A percentile compares a stretch with the other conserved stretches of the same genome.
Conservation (phyloP, 805 yeast species). For the Candida multigemmis region DNA sequence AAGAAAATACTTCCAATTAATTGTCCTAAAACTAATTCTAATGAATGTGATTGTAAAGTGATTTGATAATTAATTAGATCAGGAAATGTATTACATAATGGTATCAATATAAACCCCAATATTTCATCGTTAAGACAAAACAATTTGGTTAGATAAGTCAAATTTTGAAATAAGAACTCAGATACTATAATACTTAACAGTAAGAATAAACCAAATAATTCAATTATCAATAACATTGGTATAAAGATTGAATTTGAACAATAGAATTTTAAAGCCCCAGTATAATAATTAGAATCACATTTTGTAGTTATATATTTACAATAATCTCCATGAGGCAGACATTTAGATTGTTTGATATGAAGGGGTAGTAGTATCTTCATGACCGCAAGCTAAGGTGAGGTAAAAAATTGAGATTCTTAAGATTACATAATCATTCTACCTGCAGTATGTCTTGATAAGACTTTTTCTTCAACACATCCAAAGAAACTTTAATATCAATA, state of each 20-base stretch:
- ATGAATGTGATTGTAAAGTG: slow-evolving; percentile 15
- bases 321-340: slow-evolving; percentile 1
- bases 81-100: slow-evolving; percentile 27
- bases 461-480: slow-evolving; percentile 27
- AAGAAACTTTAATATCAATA: slow-evolving; percentile 66
- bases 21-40: slow-evolving; percentile 29
- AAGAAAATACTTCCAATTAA: slow-evolving; percentile 25
- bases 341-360: too few species aligned
- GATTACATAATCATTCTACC: background rate
- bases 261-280: slow-evolving; percentile 17
- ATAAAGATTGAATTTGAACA: slow-evolving; percentile 11
- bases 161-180: slow-evolving; percentile 20
- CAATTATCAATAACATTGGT: slow-evolving; percentile 5
- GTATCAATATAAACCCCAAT: slow-evolving; percentile 23
- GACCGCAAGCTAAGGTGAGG: too few species aligned
- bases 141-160: slow-evolving; percentile 15
- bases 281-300: slow-evolving; percentile 16
- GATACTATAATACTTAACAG: slow-evolving; percentile 26
- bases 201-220: too few species aligned
- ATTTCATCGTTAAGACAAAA: slow-evolving; percentile 17
- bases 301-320: slow-evolving; percentile 9
- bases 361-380: too few species aligned
- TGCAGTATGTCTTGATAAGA: slow-evolving; percentile 8
- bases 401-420: too few species aligned
- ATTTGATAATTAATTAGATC: slow-evolving; percentile 27